Base-by-base conservation (phyloP, 2,329 filamentous ascomycete species). In the Sporothrix globosa region DNA sequence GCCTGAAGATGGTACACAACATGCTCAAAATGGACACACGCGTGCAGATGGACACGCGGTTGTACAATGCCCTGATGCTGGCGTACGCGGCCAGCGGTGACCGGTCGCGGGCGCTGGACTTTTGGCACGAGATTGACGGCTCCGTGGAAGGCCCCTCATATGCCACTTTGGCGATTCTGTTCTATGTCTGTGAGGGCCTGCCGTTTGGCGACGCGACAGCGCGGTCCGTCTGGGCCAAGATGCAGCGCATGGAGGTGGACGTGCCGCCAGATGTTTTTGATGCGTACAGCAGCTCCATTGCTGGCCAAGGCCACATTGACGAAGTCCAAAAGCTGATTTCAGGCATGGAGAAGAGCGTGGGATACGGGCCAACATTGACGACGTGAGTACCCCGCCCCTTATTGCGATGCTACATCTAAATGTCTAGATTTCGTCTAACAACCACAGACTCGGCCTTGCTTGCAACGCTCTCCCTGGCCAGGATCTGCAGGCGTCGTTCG, bases 11-110 rank as follows among this genome's bases (percentile, higher is more conserved):
- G 73, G 87, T 97, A 2, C 91, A 97, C 81, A 97, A 97, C 77
- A 95, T 97, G 88, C 85, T 97, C 74, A 98, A 97, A 81, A 90
- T 97, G 79, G 96, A 99, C 78, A 86, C 90, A n/a, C 87, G 88
- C 54, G 85, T 98, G 50, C 89, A 94, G 75, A 85, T 90, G 4
- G 89, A 87, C 75, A 98, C 95, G 0, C 84, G 83, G 69, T 83
- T 98, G 2, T 88, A 91, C 75, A 98, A 97, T 76, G 89, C 91
- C 0, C 82, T 98, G 65, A 97, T 99, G 89, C 84, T 96, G 14
- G 94, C 92, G 0, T 95, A 97, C 77, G 88, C 89, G 0, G 86
- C 87, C 0, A 91, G 89, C 76, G 91, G 87, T 7, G 84, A 89
- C 73, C 84, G 90, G 0, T 80, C 85, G 41, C 86, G 87, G 69